Base-by-base conservation (phyloP, 2,329 filamentous ascomycete species). In the Trichoderma sp. region DNA sequence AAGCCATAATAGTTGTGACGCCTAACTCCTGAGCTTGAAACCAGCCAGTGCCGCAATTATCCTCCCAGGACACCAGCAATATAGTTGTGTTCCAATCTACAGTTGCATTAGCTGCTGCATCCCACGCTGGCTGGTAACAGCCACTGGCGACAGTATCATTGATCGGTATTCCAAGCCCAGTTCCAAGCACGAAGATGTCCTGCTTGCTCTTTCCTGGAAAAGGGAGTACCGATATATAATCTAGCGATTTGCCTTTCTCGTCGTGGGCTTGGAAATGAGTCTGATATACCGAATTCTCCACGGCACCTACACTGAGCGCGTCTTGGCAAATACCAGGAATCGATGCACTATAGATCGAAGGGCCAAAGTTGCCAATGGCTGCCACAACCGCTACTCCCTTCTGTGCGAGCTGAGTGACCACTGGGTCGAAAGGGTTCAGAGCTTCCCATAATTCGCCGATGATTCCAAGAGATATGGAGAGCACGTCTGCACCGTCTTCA, bases 401-500 rank as follows among this genome's bases (percentile, higher is more conserved):
- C 9, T 41, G 27, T 29, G 86, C 85, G 62, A 89, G 86, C 21
- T 85, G 83, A 24, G 83, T 83, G 4, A 87, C 85, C 1, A 84
- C 83, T 8, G 16, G 21, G 1, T 84, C 83, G 8, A 85, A 83
- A 83, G 84, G 87, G 0, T 86, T 83, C 24, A 85, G 83, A 76
- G 86, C 84, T 8, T 76, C 69, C 77, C 79, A 82, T 9, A 78
- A 27, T 11, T 35, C 56, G 6, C 80, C 79, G 27, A 81, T 50
- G 38, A 41, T 41, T 18, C 38, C 38, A 41, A 41, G 38, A 12
- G 79, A 80, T 18, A 77, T 63, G 21, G 77, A 80, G 21, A 83
- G 80, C 59, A 82, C 79, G 24, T 81, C 76, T 21, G 77, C 78
- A 35, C 88, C 87, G 12, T 86, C 89, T 77, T 90, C 86, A 76